A percentile compares a stretch with the other conserved stretches of the same genome.
Conservation (phyloP, 176 grass and related monocot species). For the Triticum timopheevii region DNA sequence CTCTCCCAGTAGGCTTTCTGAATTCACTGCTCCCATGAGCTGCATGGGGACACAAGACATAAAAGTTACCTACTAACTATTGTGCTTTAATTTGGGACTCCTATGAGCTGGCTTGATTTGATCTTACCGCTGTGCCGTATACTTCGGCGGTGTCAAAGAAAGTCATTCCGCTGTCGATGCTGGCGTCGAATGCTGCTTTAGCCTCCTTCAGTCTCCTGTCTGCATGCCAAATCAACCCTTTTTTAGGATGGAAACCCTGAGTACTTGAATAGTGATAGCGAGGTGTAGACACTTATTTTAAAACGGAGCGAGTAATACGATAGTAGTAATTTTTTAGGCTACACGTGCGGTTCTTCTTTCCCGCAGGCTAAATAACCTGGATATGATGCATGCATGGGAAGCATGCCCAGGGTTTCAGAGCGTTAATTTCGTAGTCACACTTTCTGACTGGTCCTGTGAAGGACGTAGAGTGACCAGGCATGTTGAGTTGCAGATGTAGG, state of each 20-base stretch:
- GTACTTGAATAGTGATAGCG: too few species aligned
- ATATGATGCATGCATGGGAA: background rate
- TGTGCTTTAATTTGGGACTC: background rate
- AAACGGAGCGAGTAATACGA: too few species aligned
- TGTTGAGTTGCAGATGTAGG: too few species aligned
- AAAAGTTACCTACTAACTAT: background rate
- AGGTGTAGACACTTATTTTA: too few species aligned
- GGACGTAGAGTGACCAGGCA: too few species aligned
- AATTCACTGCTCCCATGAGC: constrained; percentile 77
- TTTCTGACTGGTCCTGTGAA: background rate
- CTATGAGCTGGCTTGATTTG: too few species aligned
- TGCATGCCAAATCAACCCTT: constrained; percentile 8
- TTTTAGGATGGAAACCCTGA: too few species aligned
- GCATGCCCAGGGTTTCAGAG: background rate
- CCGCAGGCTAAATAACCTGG: too few species aligned
- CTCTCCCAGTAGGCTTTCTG: constrained; percentile 82
- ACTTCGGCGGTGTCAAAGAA: constrained; percentile 96
- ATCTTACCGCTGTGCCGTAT: constrained; percentile 68
- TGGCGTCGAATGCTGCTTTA: constrained; percentile 71
- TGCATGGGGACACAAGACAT: constrained; percentile 26
- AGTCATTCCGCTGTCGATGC: constrained; percentile 80
- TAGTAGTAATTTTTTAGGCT: too few species aligned
- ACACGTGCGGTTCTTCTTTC: too few species aligned
- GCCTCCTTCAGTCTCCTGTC: constrained; percentile 83
- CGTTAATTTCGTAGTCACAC: background rate